These are phyloP conservation scores for Penicillium sp. DNA, from an alignment of 2,329 filamentous ascomycete species.

Conservation along the genomic window DNA sequence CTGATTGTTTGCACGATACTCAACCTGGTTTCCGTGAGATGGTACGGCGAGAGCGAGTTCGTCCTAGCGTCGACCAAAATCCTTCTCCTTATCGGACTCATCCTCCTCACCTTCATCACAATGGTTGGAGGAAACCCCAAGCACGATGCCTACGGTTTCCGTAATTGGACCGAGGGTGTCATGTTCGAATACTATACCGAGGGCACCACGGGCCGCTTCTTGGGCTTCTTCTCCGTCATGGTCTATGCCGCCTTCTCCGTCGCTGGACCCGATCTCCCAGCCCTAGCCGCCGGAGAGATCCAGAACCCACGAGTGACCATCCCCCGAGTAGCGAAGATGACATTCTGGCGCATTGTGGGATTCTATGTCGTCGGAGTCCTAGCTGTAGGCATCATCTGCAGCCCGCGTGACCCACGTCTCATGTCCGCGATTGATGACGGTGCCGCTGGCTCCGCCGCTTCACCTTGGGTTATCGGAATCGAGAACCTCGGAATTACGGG, in stretches of 20 bases:
- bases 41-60: conserved; percentile 73
- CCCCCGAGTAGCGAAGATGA: conserved; percentile 69
- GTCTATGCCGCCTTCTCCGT: conserved; percentile 66
- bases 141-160: conserved; percentile 67
- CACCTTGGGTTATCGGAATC: conserved; percentile 71
- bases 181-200: conserved; percentile 64
- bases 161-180: conserved; percentile 59
- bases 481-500: conserved; percentile 62
- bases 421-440: conserved; percentile 56
- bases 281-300: conserved; percentile 61
- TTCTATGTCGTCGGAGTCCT: conserved; percentile 75
- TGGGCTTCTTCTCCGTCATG: conserved; percentile 70
- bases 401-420: conserved; percentile 61
- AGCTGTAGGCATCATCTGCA: conserved; percentile 64
- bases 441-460: conserved; percentile 62
- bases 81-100: conserved; percentile 64
- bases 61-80: conserved; percentile 67
- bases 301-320: conserved; percentile 67
- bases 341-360: conserved; percentile 71
- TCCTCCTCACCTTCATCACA: conserved; percentile 72
- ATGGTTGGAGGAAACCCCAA: conserved; percentile 78
- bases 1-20: conserved; percentile 49
- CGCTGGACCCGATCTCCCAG: conserved; percentile 61
- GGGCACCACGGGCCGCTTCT: conserved; percentile 63
- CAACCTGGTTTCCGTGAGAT: conserved; percentile 68